A percentile compares a stretch with the other conserved stretches of the same genome.
Evolutionary conservation across 208 protist genomes (phyloP).

Genomic region (Vickermania ingenoplastis): DNA sequence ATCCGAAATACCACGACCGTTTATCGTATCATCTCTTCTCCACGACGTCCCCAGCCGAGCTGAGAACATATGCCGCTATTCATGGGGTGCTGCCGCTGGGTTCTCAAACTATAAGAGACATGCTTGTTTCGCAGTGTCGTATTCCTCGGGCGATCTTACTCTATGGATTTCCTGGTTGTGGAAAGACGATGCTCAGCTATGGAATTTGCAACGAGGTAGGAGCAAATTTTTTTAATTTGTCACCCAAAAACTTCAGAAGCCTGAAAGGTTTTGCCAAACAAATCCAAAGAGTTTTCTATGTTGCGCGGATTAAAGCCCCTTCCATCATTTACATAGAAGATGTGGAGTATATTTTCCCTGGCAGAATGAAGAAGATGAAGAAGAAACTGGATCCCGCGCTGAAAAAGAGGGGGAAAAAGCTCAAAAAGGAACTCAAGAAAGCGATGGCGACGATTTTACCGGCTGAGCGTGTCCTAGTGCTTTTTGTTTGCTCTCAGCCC

Average conservation of each 20-base stretch:
- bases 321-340: constrained; percentile 92
- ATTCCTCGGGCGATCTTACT: constrained; percentile 65
- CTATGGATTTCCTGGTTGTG: constrained; percentile 78
- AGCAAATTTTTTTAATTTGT: constrained; percentile 90
- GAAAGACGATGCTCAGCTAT: constrained; percentile 87
- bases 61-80: constrained; percentile 64
- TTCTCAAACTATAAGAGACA: constrained; percentile 83
- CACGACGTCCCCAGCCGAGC: constrained; percentile 72
- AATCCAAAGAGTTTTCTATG: constrained; percentile 86
- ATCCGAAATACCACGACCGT: too few species aligned
- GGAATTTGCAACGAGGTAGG: constrained; percentile 81
- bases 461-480: constrained; percentile 86
- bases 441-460: constrained; percentile 61
- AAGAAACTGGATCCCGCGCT: not conserved
- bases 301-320: constrained; percentile 80
- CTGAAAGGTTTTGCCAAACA: constrained; percentile 63
- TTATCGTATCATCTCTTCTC: too few species aligned
- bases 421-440: constrained; percentile 88
- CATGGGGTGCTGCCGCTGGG: constrained; percentile 85
- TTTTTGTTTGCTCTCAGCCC: constrained; percentile 61
- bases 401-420: constrained; percentile 63
- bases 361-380: constrained; percentile 7
- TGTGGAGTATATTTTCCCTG: constrained; percentile 82
- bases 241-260: constrained; percentile 68
- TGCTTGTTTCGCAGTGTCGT: constrained; percentile 6